Conservation (phyloP, 2,329 filamentous ascomycete genomes). For the Mycosphaerella sp. region DNA sequence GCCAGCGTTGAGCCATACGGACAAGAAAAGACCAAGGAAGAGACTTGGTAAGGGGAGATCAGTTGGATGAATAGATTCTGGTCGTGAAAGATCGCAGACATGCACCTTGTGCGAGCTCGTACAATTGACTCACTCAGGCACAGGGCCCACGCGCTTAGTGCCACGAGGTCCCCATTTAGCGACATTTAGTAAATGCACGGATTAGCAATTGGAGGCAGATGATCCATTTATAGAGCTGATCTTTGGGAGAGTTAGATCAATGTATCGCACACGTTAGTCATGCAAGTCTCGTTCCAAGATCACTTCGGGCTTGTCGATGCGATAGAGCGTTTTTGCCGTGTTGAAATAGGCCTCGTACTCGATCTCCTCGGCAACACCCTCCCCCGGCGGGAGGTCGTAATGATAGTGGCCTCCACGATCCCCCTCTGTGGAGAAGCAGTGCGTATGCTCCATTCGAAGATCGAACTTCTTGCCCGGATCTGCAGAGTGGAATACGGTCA, state of each 20-base stretch:
- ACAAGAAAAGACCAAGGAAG: no score
- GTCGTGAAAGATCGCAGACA: no score
- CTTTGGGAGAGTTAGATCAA: no score
- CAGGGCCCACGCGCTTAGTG: no score
- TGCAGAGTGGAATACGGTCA: conserved; percentile 28
- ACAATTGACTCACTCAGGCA: no score
- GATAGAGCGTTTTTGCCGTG: conserved; percentile 27
- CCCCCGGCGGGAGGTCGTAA: conserved; percentile 21
- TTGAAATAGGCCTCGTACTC: conserved; percentile 33
- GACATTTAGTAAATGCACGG: no score
- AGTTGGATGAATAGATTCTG: no score
- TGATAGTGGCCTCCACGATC: conserved; percentile 30
- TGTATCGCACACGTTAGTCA: conserved; percentile 17
- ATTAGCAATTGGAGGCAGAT: no score
- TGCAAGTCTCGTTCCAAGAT: conserved; percentile 25
- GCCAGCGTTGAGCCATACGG: no score
- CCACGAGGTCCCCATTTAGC: no score
- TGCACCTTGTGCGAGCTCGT: no score
- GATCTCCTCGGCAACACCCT: conserved; percentile 21
- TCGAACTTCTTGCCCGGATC: conserved; percentile 27
- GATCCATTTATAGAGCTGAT: neutral
- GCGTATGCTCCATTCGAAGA: conserved; percentile 31
- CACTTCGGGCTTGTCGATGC: conserved; percentile 28
- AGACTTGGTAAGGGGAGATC: no score
- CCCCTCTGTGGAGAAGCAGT: conserved; percentile 27